A percentile compares a stretch with the other conserved stretches of the same genome.
phyloP scores from a whole-genome alignment of 192 early-diverging fungal genomes.

The Geranomyces variabilis region DNA sequence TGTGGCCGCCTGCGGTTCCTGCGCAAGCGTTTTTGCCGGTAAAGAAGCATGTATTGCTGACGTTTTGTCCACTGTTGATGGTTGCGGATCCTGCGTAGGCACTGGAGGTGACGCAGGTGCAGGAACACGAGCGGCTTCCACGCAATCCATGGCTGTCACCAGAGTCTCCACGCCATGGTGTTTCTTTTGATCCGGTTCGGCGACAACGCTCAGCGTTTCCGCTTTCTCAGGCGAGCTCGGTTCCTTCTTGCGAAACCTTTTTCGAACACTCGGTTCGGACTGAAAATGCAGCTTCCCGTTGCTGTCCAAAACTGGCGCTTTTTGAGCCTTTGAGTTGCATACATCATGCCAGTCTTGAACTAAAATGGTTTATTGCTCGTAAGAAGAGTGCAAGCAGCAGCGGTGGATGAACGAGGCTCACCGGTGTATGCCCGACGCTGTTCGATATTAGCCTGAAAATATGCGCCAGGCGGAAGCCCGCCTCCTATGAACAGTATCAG shows the following conservation, averaged over 20 bases:
- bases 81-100: no score
- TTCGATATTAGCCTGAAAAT: constrained; percentile 51
- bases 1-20: no score
- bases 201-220: background rate
- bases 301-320: constrained; percentile 35
- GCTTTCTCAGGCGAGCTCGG: constrained; percentile 5
- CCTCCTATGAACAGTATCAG: constrained; percentile 28
- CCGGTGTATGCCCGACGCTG: constrained; percentile 32
- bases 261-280: background rate
- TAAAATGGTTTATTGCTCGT: background rate
- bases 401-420: background rate
- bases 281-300: constrained; percentile 27
- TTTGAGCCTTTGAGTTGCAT: constrained; percentile 12
- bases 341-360: constrained; percentile 54
- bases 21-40: no score
- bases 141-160: background rate
- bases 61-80: no score
- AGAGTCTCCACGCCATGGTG: background rate
- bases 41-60: no score
- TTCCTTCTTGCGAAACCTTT: background rate
- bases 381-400: background rate
- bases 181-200: background rate
- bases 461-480: constrained; percentile 48
- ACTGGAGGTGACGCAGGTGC: no score
- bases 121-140: no score